phyloP scores from a whole-genome alignment of 805 yeast genomes.

The Yarrowia deformans region DNA sequence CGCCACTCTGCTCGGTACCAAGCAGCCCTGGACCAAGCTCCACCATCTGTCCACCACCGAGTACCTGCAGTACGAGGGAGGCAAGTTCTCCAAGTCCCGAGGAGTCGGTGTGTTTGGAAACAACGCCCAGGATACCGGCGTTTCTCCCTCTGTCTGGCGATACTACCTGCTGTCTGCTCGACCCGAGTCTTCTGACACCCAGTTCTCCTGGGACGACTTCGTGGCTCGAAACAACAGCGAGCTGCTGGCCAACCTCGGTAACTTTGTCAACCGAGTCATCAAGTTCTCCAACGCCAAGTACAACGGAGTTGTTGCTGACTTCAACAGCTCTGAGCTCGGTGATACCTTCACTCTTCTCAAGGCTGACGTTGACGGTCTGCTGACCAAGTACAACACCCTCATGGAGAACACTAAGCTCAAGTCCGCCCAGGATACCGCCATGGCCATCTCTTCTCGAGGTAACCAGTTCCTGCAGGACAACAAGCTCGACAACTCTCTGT shows the following conservation, averaged over 20 bases:
- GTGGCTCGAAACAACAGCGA: constrained; percentile 93
- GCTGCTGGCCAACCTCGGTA: constrained; percentile 93
- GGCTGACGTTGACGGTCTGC: constrained; percentile 66
- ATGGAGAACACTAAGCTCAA: constrained; percentile 79
- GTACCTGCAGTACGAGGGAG: constrained; percentile 96
- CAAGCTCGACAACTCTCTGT: constrained; percentile 88
- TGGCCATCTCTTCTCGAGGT: constrained; percentile 91
- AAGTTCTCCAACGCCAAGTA: constrained; percentile 91
- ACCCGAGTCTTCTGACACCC: constrained; percentile 96
- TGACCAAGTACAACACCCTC: constrained; percentile 67
- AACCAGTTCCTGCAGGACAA: constrained; percentile 95
- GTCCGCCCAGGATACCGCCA: constrained; percentile 88
- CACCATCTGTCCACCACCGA: constrained; percentile 94
- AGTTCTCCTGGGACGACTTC: constrained; percentile 96
- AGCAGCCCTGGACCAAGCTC: constrained; percentile 86
- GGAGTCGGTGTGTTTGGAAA: constrained; percentile 98
- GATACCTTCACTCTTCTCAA: constrained; percentile 55
- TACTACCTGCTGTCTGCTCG: constrained; percentile 90
- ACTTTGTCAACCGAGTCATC: constrained; percentile 91
- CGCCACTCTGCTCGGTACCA: constrained; percentile 85
- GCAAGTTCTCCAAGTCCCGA: constrained; percentile 97
- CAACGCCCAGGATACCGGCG: constrained; percentile 92
- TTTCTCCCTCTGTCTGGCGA: constrained; percentile 96
- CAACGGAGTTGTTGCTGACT: constrained; percentile 86
- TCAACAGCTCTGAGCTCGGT: constrained; percentile 56